phyloP scores from a whole-genome alignment of 371 early-diverging fungal genomes.

The Actinomortierella wolfii region DNA sequence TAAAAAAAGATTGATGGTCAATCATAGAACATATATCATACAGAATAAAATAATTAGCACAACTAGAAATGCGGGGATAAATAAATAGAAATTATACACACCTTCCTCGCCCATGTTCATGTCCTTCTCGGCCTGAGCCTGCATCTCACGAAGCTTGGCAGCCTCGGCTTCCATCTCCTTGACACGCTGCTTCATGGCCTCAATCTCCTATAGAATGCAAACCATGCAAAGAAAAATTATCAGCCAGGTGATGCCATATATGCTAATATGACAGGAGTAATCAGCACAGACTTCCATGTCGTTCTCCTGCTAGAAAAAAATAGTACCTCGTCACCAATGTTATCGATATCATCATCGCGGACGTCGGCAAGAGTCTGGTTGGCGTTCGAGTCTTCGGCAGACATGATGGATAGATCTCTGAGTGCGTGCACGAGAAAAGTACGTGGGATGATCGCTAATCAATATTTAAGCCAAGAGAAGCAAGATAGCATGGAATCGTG shows the following conservation, averaged over 20 bases:
- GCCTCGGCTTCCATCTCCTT: conserved; percentile 96
- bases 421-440: no score
- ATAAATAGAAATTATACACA: conserved; percentile 14
- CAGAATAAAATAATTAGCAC: background rate
- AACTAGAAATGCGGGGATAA: no score
- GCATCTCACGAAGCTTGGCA: conserved; percentile 91
- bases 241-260: no score
- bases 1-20: conserved; percentile 1
- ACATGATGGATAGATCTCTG: conserved; percentile 11
- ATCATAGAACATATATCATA: no score
- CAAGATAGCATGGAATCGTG: no score
- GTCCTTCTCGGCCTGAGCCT: conserved; percentile 86
- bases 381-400: conserved; percentile 23
- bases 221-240: no score
- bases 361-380: conserved; percentile 10
- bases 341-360: conserved; percentile 31
- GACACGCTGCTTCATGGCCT: conserved; percentile 87
- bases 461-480: no score
- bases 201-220: conserved; percentile 49
- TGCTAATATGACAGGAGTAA: no score
- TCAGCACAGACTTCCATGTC: no score
- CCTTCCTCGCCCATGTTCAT: conserved; percentile 68
- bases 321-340: conserved; percentile 44
- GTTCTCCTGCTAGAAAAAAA: no score
- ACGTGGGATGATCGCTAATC: no score